A percentile compares a stretch with the other conserved stretches of the same genome.
Evolutionary conservation across 257 asterid species (phyloP).

Genomic region (Perilla frutescens): DNA sequence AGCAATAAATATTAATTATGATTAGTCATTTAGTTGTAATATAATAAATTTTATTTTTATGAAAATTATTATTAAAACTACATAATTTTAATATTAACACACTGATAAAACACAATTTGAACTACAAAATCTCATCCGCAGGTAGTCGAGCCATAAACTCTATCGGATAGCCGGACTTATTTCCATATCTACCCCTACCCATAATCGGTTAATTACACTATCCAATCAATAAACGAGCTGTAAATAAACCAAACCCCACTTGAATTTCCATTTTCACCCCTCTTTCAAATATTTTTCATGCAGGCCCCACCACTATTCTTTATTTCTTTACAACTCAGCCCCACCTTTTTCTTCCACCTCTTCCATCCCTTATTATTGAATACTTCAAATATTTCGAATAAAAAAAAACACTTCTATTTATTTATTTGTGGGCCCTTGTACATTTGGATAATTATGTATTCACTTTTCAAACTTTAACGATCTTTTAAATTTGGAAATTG

Average conservation of each 20-base stretch:
- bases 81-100: no score
- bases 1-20: no score
- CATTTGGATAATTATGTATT: background rate
- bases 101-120: no score
- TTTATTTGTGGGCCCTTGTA: background rate
- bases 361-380: background rate
- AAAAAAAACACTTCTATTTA: background rate
- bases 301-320: background rate
- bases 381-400: background rate
- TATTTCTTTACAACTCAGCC: background rate
- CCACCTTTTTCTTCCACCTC: background rate
- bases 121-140: no score
- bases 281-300: background rate
- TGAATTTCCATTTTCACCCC: background rate
- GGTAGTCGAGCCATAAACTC: no score
- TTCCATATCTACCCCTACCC: no score
- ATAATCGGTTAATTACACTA: background rate
- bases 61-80: no score
- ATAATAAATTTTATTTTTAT: no score
- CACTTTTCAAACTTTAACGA: background rate
- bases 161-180: no score
- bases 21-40: no score
- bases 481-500: background rate
- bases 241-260: background rate
- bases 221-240: constrained; percentile 7